Evolutionary conservation across 2,329 filamentous ascomycete genomes (phyloP), one percentile per base, ranked within the genome.

Genomic region (Pseudogymnoascus sp.): DNA sequence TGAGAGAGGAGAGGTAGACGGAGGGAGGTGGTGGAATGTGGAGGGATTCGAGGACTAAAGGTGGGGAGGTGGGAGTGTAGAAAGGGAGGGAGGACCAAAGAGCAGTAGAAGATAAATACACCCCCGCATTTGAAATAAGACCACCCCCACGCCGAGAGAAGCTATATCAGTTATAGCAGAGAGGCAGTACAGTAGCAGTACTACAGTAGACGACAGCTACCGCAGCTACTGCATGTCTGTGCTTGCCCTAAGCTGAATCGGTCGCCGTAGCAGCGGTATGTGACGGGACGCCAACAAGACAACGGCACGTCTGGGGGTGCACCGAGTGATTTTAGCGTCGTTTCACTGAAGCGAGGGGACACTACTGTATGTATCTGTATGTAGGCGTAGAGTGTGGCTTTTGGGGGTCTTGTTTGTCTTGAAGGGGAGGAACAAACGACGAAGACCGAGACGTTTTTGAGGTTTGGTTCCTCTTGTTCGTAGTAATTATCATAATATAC

Each of bases 41-140:
- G 25, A 48, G 27, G 44, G 44, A 51, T 51, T 51, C 44, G 44
- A 51, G 44, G 44, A 51, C 44, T 12, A 51, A 51, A 51, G 58
- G 36, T 59, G 58, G 58, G 58, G 36, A 36, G 58, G 33, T 38
- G 31, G 58, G 55, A 33, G 55, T 25, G 58, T 36, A 25, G 58
- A 59, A 59, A 39, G 58, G 58, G 58, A 59, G 58, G 58, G 33
- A 39, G 33, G 44, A 51, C 44, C 44, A 51, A 51, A 51, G 44
- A 51, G 44, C n/a, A 51, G 44, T 9, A 31, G 27, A 27, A 31
- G 31, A 27, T 17, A 15, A 5, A n/a, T 27, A 33, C 27, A 51
- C 44, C 44, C 44, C 4, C 2, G 17, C 21, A 2, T 21, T 21
- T 21, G 21, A 4, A 31, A 51, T 51, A 31, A 10, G 8, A 4